Evolutionary conservation across 2,329 filamentous ascomycete species (phyloP), one percentile per base, ranked within the genome.

Genomic region (Colletotrichum sp.): DNA sequence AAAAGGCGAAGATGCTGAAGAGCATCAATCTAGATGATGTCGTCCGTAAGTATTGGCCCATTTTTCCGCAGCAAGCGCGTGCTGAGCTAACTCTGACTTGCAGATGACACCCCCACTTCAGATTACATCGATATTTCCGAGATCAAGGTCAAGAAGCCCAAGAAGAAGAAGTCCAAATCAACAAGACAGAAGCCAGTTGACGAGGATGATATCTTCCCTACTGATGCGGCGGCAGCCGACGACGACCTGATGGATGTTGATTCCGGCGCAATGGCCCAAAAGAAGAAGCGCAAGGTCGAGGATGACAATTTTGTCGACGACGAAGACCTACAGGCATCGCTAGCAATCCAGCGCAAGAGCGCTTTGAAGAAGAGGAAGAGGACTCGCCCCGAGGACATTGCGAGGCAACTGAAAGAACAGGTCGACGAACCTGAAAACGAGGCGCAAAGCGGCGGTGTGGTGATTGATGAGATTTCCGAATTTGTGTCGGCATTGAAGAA

Each of bases 381-480:
- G 86, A 90, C 91, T 34, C 93, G 94, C 43, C 96, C 96, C 0
- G 95, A 97, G 82, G 97, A 98, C 78, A 89, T 99, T 76, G 96
- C 95, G 22, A 92, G 93, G 78, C 94, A 97, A 81, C 87, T 99
- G 52, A 93, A 92, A 25, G 90, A 93, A 34, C 92, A 93, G 66
- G 89, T 90, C 28, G 86, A 89, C 1, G 87, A 91, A 5, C 81
- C 85, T 12, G 88, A 89, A 56, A 88, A 90, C 66, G 86, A 87
- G 39, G 88, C 87, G 3, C 79, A 80, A 8, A 83, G 81, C 30
- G 86, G 85, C 34, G 96, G 96, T 2, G 88, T 99, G 3, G 91
- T 98, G n/a, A 96, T 99, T 73, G 96, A 98, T 76, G 97, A 98
- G 82, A 98, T 96, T 1, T 96, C 96, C 0, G 96, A 98, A 80